Evolutionary conservation across 1,139 yeast genomes (phyloP), one percentile per base, ranked within the genome.

Genomic region (Magnusiomyces ingens): DNA sequence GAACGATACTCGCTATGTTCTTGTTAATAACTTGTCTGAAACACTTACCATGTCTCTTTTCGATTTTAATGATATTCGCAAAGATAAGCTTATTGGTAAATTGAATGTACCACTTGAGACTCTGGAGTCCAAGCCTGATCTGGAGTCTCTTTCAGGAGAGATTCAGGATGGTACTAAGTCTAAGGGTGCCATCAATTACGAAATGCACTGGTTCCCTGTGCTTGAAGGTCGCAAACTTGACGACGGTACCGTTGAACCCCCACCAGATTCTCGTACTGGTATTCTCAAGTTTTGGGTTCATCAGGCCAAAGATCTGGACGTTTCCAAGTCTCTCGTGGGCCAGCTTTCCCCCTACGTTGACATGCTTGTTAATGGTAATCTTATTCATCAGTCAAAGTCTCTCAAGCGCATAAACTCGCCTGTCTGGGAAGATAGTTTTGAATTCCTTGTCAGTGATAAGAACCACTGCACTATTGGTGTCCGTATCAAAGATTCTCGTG

Each of bases 231-330:
- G 80, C 54, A 78, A 77, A 60, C 78, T 84, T 61, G 90, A 88
- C 2, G 96, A 89, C 70, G 98, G 97, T 53, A 85, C 94, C 10
- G 75, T 78, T 50, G 84, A 81, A 60, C 91, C 95, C 49, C 90
- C 95, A 48, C 96, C 96, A 51, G 96, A 90, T 61, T 80, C 89
- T 68, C 90, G 89, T 70, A 88, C 97, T 18, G 99, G 99, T 76
- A 84, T 93, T 63, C 82, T 85, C 29, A 79, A 84, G 64, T 68
- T 93, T 53, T 79, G 80, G 22, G 74, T 93, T 54, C 84, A 85
- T 60, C 84, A 83, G 61, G 93, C 90, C 48, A 79, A 79, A 59
- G 80, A 82, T 55, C 76, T 93, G 65, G 94, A 87, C 64, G 71
- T 78, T 42, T 72, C 82, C 2, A 68, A 75, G 50, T 80, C 94